A percentile compares a stretch with the other conserved stretches of the same genome.
Evolutionary conservation across 2,329 filamentous ascomycete genomes (phyloP).

Genomic region (Trichoderma oligosporum): DNA sequence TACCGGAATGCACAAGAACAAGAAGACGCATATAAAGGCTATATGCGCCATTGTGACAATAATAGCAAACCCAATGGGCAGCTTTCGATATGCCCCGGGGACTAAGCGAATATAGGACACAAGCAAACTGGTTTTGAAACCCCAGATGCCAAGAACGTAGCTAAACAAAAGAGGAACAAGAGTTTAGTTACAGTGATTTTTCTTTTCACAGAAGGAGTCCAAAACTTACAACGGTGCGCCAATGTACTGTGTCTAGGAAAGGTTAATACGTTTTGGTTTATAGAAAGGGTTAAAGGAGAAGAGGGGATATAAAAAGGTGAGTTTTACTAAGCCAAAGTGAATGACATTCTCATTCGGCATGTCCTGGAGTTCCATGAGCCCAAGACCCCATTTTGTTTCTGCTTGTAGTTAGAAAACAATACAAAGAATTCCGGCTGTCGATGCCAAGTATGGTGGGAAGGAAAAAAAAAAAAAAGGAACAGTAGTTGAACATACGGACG

Average conservation of each 20-base stretch:
- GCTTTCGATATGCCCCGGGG: constrained; percentile 34
- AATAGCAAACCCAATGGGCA: constrained; percentile 34
- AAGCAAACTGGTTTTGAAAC: constrained; percentile 46
- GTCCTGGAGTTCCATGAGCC: constrained; percentile 34
- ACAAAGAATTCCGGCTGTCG: too few relatives aligned
- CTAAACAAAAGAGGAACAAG: constrained; percentile 26
- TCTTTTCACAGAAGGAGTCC: too few relatives aligned
- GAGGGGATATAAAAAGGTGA: background rate
- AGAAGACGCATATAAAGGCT: constrained; percentile 34
- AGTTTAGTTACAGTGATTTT: too few relatives aligned
- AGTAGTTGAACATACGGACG: constrained; percentile 39
- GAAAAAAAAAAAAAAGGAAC: too few relatives aligned
- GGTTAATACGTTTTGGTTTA: background rate
- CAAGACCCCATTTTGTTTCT: constrained; percentile 45
- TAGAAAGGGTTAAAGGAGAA: background rate
- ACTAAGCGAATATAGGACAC: constrained; percentile 45
- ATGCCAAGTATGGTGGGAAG: too few relatives aligned
- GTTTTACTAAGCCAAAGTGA: constrained; percentile 37
- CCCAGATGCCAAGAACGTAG: constrained; percentile 41
- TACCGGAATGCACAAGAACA: constrained; percentile 38
- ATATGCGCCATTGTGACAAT: constrained; percentile 39
- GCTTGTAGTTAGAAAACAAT: background rate
- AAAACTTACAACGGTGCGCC: constrained; percentile 41
- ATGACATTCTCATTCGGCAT: constrained; percentile 38
- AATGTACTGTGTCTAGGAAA: constrained; percentile 35